phyloP scores from a whole-genome alignment of 2,329 filamentous ascomycete genomes.

The Pseudocercospora vitis region DNA sequence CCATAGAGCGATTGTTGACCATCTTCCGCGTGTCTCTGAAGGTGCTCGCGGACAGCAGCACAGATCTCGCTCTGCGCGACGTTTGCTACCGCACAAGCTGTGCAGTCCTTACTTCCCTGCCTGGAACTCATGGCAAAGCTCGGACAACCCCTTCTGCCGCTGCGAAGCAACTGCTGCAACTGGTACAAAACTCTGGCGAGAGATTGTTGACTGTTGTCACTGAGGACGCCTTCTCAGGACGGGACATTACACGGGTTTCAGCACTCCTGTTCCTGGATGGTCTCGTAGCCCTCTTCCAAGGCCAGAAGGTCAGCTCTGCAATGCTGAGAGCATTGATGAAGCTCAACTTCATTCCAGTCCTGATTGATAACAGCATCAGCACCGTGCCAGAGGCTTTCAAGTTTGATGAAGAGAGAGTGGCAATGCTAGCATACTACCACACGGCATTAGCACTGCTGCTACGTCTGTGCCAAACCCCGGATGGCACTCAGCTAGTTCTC shows the following conservation, averaged over 20 bases:
- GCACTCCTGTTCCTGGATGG: slow-evolving; percentile 81
- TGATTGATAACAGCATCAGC: slow-evolving; percentile 83
- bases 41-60: slow-evolving; percentile 72
- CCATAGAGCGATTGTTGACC: slow-evolving; percentile 81
- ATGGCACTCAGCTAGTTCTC: slow-evolving; percentile 83
- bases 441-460: slow-evolving; percentile 80
- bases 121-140: slow-evolving; percentile 15
- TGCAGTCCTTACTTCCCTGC: slow-evolving; percentile 28
- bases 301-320: slow-evolving; percentile 66
- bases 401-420: slow-evolving; percentile 50
- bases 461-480: slow-evolving; percentile 76
- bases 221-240: slow-evolving; percentile 87
- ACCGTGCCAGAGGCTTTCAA: slow-evolving; percentile 67
- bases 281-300: slow-evolving; percentile 69
- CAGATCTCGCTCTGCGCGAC: slow-evolving; percentile 70
- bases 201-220: slow-evolving; percentile 82
- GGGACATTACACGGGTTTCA: slow-evolving; percentile 77
- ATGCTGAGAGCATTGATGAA: slow-evolving; percentile 78
- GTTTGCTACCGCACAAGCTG: slow-evolving; percentile 91
- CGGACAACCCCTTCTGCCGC: slow-evolving; percentile 22
- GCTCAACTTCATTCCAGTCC: slow-evolving; percentile 85
- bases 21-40: slow-evolving; percentile 84
- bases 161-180: slow-evolving; percentile 52
- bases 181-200: slow-evolving; percentile 77
- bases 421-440: slow-evolving; percentile 63